Percentiles rank a stretch among this genome's conserved stretches.
phyloP scores from a whole-genome alignment of 2,329 filamentous ascomycete genomes.

The Pleurostoma richardsiae region DNA sequence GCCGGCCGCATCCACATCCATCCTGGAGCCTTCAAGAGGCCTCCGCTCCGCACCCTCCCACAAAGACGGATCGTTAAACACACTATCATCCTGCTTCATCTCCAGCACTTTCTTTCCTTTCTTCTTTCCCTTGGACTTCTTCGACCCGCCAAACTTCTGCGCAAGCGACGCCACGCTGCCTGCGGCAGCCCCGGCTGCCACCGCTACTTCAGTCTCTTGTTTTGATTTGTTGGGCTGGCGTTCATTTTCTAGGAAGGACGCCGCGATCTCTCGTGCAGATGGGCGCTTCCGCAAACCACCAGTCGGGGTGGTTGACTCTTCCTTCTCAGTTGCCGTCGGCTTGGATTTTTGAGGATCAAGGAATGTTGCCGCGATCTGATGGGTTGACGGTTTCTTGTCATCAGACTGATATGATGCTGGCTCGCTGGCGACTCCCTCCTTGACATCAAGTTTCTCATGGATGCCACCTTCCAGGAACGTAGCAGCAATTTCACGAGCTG shows the following conservation, averaged over 20 bases:
- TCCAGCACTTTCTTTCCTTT: constrained; percentile 29
- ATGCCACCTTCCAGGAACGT: constrained; percentile 8
- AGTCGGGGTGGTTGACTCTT: not conserved
- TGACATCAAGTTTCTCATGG: not conserved
- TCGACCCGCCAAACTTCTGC: constrained; percentile 26
- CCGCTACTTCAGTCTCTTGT: constrained; percentile 14
- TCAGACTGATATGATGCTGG: no score
- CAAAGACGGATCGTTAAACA: constrained; percentile 37
- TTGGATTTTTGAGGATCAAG: no score
- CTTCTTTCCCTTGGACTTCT: constrained; percentile 28
- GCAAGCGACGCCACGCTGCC: constrained; percentile 28
- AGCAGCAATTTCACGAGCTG: constrained; percentile 16
- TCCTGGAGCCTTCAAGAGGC: constrained; percentile 14
- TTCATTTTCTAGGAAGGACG: constrained; percentile 12
- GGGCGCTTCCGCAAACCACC: not conserved
- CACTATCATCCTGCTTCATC: constrained; percentile 36
- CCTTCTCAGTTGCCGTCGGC: not conserved
- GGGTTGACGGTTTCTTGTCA: not conserved
- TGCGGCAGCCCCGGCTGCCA: constrained; percentile 15
- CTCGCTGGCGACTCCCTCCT: not conserved
- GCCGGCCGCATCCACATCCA: constrained; percentile 17
- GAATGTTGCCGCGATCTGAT: not conserved
- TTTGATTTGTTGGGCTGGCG: constrained; percentile 1
- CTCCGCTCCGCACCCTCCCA: constrained; percentile 39
- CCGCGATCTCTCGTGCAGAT: constrained; percentile 16